Evolutionary conservation across 352 stramenopile species (phyloP).

Genomic region (Pythium pyrilobum): DNA sequence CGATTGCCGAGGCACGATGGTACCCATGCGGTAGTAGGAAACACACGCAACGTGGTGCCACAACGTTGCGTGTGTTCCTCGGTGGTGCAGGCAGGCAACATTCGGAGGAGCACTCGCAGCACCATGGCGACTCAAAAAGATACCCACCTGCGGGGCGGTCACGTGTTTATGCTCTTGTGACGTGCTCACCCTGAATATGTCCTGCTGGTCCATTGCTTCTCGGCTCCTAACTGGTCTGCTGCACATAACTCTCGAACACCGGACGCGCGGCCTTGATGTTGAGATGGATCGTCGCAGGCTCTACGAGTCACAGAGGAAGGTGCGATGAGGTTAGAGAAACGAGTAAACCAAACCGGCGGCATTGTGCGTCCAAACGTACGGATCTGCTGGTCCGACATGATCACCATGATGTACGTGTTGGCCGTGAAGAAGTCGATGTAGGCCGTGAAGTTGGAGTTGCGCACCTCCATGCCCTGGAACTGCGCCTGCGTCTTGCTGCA

Average conservation of each 20-base stretch:
- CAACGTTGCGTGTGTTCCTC: too few species aligned
- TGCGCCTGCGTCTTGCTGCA: conserved; percentile 97
- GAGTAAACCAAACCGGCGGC: background rate
- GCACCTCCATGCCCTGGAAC: conserved; percentile 97
- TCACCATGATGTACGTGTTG: conserved; percentile 99
- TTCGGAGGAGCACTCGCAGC: too few species aligned
- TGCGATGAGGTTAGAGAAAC: background rate
- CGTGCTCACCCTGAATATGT: too few species aligned
- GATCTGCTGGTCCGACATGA: conserved; percentile 92
- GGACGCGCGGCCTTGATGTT: conserved; percentile 96
- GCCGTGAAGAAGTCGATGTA: conserved; percentile 98
- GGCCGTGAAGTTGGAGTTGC: conserved; percentile 97
- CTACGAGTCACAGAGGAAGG: conserved; percentile 19
- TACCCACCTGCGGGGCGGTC: too few species aligned
- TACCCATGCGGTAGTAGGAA: too few species aligned
- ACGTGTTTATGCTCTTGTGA: too few species aligned
- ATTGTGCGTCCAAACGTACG: conserved; percentile 36
- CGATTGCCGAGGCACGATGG: too few species aligned
- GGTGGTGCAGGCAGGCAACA: too few species aligned
- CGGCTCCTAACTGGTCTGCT: conserved; percentile 88
- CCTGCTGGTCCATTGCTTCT: too few species aligned
- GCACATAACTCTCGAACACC: conserved; percentile 96
- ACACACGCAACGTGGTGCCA: too few species aligned
- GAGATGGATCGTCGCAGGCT: conserved; percentile 93
- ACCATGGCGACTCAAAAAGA: too few species aligned